Evolutionary conservation across 2,329 filamentous ascomycete genomes (phyloP), one percentile per base, ranked within the genome.

Genomic region (Botrytis byssoidea): DNA sequence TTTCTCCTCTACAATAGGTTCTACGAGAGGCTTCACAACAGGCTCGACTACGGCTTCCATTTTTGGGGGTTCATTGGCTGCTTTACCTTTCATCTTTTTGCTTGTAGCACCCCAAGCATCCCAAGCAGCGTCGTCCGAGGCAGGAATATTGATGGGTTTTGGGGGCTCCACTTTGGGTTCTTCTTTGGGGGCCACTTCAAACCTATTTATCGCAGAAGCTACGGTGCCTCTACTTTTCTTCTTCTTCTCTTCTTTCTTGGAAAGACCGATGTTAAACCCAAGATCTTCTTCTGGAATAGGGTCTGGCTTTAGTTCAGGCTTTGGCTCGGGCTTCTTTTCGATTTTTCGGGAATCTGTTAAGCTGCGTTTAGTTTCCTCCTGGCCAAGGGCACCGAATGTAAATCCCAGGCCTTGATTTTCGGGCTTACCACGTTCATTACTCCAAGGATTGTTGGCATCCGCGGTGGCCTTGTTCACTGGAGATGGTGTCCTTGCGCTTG

Each of bases 341-440:
- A 57, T 6, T 69, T 59, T 69, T 10, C 66, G 69, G 9, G 78
- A 76, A 70, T 80, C 77, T 35, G 76, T 74, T 37, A 79, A 78
- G 22, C 71, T 74, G 65, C 71, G 64, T 70, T 78, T 81, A 16
- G 77, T 79, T 67, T 83, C 83, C 40, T 83, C 83, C 61, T 84
- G 82, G n/a, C 80, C 86, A 35, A 86, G 78, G n/a, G 81, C 78
- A 35, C 85, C 86, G 74, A 89, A 88, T n/a, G 83, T 81, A 73
- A 87, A 83, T 8, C 79, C 81, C 1, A 82, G 80, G 68, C 83
- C 85, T 80, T 87, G 86, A 78, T 87, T 88, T 79, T 87, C 89
- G n/a, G 86, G 79, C 75, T 88, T 88, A 9, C 81, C 78, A 20
- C 81, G 80, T 72, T 85, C 82, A 74, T 83, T 77, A 77, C 83